Conservation (phyloP, 768 basidiomycete species). For the Mycena indigotica region DNA sequence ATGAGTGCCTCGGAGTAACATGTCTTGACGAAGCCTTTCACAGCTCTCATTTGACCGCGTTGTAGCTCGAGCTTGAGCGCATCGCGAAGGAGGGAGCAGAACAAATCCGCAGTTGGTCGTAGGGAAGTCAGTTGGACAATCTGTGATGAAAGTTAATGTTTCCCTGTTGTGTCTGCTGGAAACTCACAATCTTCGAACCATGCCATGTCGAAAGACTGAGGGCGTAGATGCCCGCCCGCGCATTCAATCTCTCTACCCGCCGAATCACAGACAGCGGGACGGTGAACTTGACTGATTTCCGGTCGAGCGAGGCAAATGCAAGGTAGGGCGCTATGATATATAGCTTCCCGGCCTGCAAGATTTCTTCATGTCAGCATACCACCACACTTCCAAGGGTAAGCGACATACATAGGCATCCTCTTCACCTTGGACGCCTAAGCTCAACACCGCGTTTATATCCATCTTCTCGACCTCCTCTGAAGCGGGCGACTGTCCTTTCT, state of each 20-base stretch:
- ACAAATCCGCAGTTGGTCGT: constrained; percentile 89
- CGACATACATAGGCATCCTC: constrained; percentile 88
- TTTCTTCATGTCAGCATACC: no score
- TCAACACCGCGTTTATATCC: constrained; percentile 89
- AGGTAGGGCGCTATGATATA: constrained; percentile 88
- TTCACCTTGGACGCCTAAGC: constrained; percentile 72
- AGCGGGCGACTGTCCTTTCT: constrained; percentile 18
- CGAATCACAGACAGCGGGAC: constrained; percentile 91
- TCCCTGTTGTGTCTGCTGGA: background rate
- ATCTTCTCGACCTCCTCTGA: constrained; percentile 60
- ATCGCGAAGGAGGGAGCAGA: constrained; percentile 86
- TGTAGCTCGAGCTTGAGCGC: constrained; percentile 88
- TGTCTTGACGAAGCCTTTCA: constrained; percentile 88
- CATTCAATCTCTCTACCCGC: constrained; percentile 91
- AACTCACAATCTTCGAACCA: constrained; percentile 84
- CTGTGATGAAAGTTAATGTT: constrained; percentile 35
- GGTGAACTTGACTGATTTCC: constrained; percentile 89
- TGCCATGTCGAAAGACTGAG: constrained; percentile 94
- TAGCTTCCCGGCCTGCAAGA: constrained; percentile 87
- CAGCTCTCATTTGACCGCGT: constrained; percentile 88
- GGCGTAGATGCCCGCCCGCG: constrained; percentile 94
- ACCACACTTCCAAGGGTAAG: background rate
- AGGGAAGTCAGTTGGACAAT: constrained; percentile 93
- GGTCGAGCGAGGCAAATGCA: constrained; percentile 87
- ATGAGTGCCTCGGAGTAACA: constrained; percentile 94